phyloP scores from a whole-genome alignment of 2,329 filamentous ascomycete genomes.

The Diaporthe nobilis region DNA sequence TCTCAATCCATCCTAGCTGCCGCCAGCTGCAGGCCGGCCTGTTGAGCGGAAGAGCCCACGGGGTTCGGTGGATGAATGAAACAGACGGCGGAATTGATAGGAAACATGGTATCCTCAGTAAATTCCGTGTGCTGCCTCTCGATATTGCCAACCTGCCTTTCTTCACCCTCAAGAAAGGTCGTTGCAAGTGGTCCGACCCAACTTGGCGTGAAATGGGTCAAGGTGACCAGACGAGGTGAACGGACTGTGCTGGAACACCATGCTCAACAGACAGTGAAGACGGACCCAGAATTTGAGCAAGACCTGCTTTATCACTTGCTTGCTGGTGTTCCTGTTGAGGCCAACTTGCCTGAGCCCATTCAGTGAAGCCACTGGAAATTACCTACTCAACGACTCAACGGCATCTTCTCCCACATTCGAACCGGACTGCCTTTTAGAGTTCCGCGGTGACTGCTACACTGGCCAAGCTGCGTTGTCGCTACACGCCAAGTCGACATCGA shows the following conservation, averaged over 20 bases:
- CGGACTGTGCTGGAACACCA: not conserved
- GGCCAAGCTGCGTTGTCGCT: not conserved
- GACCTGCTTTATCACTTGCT: not conserved
- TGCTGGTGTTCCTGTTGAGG: not conserved
- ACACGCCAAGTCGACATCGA: conserved; percentile 15
- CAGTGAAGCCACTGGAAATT: not conserved
- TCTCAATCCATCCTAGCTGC: conserved; percentile 32
- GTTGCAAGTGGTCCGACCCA: not conserved
- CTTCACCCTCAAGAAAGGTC: not conserved
- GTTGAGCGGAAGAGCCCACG: conserved; percentile 18
- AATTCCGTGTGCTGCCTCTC: not conserved
- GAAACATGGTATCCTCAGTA: not conserved
- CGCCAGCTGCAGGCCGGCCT: conserved; percentile 21
- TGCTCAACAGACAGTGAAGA: not conserved
- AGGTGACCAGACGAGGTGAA: conserved; percentile 2
- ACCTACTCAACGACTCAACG: not conserved
- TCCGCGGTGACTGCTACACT: not conserved
- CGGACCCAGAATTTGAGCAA: conserved; percentile 1
- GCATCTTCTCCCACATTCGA: not conserved
- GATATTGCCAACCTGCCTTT: not conserved
- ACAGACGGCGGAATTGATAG: conserved; percentile 5
- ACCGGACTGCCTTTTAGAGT: not conserved
- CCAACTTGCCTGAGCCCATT: not conserved
- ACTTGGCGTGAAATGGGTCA: not conserved
- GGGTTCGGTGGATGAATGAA: not conserved